Conservation (phyloP, 768 basidiomycete genomes). For the Fomitopsis pulvina region DNA sequence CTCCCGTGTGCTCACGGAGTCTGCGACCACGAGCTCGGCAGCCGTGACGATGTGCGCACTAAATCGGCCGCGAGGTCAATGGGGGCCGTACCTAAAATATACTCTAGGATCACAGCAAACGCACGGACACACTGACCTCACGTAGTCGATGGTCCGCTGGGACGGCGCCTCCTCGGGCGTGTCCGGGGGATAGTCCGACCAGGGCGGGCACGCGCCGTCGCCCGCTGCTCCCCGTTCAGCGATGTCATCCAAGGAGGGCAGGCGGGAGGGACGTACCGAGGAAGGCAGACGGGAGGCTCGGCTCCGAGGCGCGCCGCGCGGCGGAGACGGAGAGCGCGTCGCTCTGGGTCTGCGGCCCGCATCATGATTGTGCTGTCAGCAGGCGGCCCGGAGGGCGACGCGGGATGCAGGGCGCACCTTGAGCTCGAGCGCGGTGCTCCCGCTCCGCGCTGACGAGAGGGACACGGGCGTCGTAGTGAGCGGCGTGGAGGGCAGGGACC, state of each 20-base stretch:
- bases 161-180: not conserved
- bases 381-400: too few relatives aligned
- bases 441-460: too few relatives aligned
- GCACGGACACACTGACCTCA: not conserved
- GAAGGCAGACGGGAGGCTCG: not conserved
- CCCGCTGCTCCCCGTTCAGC: not conserved
- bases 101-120: not conserved
- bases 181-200: not conserved
- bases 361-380: not conserved
- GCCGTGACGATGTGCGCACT: not conserved
- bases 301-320: not conserved
- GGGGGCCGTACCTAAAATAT: not conserved
- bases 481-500: too few relatives aligned
- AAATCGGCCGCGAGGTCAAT: not conserved
- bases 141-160: slow-evolving; percentile 7
- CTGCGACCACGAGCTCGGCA: not conserved
- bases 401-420: not conserved
- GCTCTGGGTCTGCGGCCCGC: not conserved
- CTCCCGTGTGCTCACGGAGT: not conserved
- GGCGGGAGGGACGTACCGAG: not conserved
- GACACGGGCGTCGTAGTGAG: too few relatives aligned
- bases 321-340: not conserved
- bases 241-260: not conserved
- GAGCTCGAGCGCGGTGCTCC: not conserved
- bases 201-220: slow-evolving; percentile 7